These are phyloP conservation scores for Daldinia concentrica DNA, from an alignment of 495 filamentous ascomycete species.

Conservation along the genomic window DNA sequence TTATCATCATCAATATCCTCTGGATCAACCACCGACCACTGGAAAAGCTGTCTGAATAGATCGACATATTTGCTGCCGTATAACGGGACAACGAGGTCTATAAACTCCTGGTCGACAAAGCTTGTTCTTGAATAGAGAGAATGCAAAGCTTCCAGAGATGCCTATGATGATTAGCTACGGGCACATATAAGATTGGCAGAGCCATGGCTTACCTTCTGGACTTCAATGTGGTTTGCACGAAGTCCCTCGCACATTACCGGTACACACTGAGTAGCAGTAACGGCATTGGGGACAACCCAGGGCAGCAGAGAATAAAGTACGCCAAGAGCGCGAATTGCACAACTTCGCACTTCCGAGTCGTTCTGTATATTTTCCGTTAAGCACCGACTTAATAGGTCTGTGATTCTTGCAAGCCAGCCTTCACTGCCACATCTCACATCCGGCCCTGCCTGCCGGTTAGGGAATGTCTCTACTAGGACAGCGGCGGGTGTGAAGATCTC, in stretches of 20 bases:
- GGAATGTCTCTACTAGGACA: conserved; percentile 77
- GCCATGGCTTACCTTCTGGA: conserved; percentile 71
- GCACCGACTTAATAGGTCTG: conserved; percentile 77
- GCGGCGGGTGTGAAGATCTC: conserved; percentile 87
- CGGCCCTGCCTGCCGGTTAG: conserved; percentile 66
- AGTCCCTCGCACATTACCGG: conserved; percentile 78
- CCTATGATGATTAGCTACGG: conserved; percentile 60
- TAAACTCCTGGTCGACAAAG: conserved; percentile 81
- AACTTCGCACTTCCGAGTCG: conserved; percentile 70
- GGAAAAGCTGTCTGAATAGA: conserved; percentile 78
- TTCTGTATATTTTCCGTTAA: conserved; percentile 68
- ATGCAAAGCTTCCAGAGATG: conserved; percentile 84
- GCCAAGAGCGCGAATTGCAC: conserved; percentile 76
- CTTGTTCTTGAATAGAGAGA: conserved; percentile 78
- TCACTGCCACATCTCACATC: conserved; percentile 77
- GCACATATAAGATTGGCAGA: neutral
- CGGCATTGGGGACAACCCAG: conserved; percentile 86
- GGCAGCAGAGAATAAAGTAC: conserved; percentile 77
- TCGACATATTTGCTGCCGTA: conserved; percentile 73
- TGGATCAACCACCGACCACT: conserved; percentile 83
- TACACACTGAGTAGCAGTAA: conserved; percentile 73
- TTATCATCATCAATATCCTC: conserved; percentile 87
- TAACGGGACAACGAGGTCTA: conserved; percentile 79
- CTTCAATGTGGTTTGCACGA: conserved; percentile 72
- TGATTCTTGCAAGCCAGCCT: conserved; percentile 85